Percentiles rank a stretch among this genome's conserved stretches.
phyloP scores from a whole-genome alignment of 2,329 filamentous ascomycete species.

The Juglanconis sp. region DNA sequence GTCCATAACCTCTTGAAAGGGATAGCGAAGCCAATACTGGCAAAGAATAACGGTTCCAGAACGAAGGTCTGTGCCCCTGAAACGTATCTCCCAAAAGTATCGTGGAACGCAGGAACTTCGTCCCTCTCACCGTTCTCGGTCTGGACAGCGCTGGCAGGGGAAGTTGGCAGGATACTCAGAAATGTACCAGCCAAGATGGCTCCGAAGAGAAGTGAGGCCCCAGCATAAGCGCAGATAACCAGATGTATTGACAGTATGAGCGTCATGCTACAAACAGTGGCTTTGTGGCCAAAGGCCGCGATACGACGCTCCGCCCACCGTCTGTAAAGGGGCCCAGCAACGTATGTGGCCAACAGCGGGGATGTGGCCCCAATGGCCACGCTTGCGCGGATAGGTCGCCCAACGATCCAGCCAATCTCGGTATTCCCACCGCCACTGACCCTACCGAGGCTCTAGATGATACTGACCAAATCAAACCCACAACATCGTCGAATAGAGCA shows the following conservation, averaged over 20 bases:
- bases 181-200: slow-evolving; percentile 39
- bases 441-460: slow-evolving; percentile 24
- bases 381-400: slow-evolving; percentile 36
- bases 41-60: slow-evolving; percentile 58
- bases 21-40: slow-evolving; percentile 57
- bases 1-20: slow-evolving; percentile 55
- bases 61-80: slow-evolving; percentile 38
- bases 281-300: slow-evolving; percentile 28
- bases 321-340: slow-evolving; percentile 34
- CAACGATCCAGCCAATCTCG: slow-evolving; percentile 34
- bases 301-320: slow-evolving; percentile 32
- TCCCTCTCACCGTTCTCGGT: slow-evolving; percentile 31
- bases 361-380: slow-evolving; percentile 32
- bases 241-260: slow-evolving; percentile 27
- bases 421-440: slow-evolving; percentile 18
- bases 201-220: slow-evolving; percentile 36
- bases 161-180: slow-evolving; percentile 33
- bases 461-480: slow-evolving; percentile 38
- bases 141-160: slow-evolving; percentile 31
- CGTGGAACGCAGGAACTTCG: slow-evolving; percentile 34
- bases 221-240: slow-evolving; percentile 32
- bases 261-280: slow-evolving; percentile 30
- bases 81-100: slow-evolving; percentile 36
- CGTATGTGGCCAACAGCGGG: slow-evolving; percentile 33
- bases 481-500: slow-evolving; percentile 44